A percentile compares a stretch with the other conserved stretches of the same genome.
Evolutionary conservation across 495 filamentous ascomycete genomes (phyloP).

Genomic region (Talaromyces wortmannii): DNA sequence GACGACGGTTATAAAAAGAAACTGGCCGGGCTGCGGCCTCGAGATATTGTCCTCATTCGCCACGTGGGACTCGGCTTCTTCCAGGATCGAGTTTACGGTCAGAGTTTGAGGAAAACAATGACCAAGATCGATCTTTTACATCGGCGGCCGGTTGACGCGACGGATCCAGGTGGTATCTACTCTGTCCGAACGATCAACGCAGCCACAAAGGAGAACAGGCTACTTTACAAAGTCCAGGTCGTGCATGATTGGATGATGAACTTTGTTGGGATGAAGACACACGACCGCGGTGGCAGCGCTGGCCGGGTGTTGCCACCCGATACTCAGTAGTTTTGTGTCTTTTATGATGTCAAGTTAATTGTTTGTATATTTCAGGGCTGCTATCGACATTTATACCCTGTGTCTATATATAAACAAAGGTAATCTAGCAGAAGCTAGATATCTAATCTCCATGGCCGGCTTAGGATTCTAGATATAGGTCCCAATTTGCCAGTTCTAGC

Average conservation of each 20-base stretch:
- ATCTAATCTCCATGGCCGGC: too few relatives aligned
- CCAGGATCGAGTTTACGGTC: conserved; percentile 67
- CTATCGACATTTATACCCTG: background rate
- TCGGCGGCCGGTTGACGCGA: conserved; percentile 30
- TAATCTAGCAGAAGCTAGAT: too few relatives aligned
- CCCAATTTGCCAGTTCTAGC: too few relatives aligned
- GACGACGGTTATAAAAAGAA: conserved; percentile 26
- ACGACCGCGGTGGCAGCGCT: conserved; percentile 19
- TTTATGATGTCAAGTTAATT: too few relatives aligned
- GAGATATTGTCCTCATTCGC: conserved; percentile 68
- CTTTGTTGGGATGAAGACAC: conserved; percentile 54
- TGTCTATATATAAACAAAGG: background rate
- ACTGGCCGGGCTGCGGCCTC: conserved; percentile 48
- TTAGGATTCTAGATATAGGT: too few relatives aligned
- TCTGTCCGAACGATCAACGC: conserved; percentile 11
- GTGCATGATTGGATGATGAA: conserved; percentile 69
- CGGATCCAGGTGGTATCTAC: conserved; percentile 32
- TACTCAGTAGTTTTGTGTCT: conserved; percentile 26
- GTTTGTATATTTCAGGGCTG: background rate
- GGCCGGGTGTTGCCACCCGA: conserved; percentile 39
- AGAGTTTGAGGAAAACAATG: conserved; percentile 59
- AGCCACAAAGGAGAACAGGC: conserved; percentile 34
- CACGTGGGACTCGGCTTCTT: conserved; percentile 74
- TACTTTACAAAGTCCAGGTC: conserved; percentile 53
- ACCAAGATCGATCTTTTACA: conserved; percentile 68